Percentiles rank a stretch among this genome's conserved stretches.
phyloP scores from a whole-genome alignment of 176 grass and related monocot species.

The Avena eriantha region DNA sequence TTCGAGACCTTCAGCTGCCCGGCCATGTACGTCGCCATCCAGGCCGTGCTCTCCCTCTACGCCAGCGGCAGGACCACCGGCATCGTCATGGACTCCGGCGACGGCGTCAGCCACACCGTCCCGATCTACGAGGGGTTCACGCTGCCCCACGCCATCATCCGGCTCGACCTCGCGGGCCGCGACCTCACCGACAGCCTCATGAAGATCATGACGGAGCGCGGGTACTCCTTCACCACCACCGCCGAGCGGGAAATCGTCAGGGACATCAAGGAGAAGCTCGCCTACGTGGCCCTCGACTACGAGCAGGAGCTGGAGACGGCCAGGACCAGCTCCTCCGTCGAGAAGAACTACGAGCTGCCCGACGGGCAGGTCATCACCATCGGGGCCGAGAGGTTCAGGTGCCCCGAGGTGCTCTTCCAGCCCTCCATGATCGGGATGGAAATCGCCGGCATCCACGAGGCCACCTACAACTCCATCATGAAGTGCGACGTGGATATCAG shows the following conservation, averaged over 20 bases:
- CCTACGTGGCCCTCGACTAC: slow-evolving; percentile 80
- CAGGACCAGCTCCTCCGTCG: slow-evolving; percentile 74
- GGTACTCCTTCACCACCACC: slow-evolving; percentile 87
- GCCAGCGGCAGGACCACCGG: slow-evolving; percentile 84
- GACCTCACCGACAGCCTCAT: slow-evolving; percentile 84
- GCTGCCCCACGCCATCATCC: slow-evolving; percentile 83
- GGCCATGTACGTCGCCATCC: slow-evolving; percentile 84
- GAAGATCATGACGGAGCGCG: slow-evolving; percentile 92
- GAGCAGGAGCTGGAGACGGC: slow-evolving; percentile 79
- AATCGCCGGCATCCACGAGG: slow-evolving; percentile 77
- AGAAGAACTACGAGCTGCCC: slow-evolving; percentile 86
- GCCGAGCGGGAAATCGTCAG: slow-evolving; percentile 92
- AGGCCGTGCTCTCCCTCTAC: slow-evolving; percentile 88
- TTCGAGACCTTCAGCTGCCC: slow-evolving; percentile 87
- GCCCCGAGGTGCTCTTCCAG: slow-evolving; percentile 86
- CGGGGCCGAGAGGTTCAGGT: slow-evolving; percentile 82
- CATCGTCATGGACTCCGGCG: slow-evolving; percentile 74
- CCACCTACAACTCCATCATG: slow-evolving; percentile 96
- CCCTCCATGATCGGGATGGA: slow-evolving; percentile 83
- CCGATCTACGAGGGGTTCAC: slow-evolving; percentile 87
- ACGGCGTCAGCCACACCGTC: slow-evolving; percentile 89
- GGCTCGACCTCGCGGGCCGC: slow-evolving; percentile 79
- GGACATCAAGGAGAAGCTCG: slow-evolving; percentile 93
- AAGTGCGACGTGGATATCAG: slow-evolving; percentile 93
- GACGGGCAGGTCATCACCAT: slow-evolving; percentile 91